Conservation (phyloP, 805 yeast species). For the Metschnikowia dekortorum region DNA sequence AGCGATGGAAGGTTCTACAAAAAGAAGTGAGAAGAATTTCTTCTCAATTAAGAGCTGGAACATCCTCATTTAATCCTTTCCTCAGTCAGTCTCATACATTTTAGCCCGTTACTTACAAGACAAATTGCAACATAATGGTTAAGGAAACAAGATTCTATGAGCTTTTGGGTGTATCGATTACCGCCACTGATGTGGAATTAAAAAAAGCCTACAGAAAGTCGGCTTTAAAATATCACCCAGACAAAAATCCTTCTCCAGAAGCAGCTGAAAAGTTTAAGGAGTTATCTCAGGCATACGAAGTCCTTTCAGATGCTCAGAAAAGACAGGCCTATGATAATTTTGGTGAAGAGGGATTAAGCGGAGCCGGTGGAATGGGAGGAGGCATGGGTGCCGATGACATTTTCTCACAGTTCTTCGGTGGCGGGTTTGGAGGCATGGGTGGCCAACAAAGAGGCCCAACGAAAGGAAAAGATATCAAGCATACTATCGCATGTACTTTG, state of each 20-base stretch:
- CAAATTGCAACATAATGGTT: constrained; percentile 46
- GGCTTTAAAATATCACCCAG: constrained; percentile 80
- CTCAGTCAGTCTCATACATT: neutral
- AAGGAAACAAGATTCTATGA: constrained; percentile 78
- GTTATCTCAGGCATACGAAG: constrained; percentile 80
- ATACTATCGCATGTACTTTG: constrained; percentile 75
- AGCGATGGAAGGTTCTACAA: constrained; percentile 18
- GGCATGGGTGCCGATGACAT: constrained; percentile 65
- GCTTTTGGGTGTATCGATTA: constrained; percentile 63
- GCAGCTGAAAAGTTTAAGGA: constrained; percentile 96
- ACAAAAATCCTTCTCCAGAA: constrained; percentile 61
- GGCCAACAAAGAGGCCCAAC: constrained; percentile 78
- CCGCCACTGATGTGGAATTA: constrained; percentile 65
- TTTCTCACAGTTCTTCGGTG: constrained; percentile 78
- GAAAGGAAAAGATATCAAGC: constrained; percentile 88
- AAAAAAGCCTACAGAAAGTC: constrained; percentile 80
- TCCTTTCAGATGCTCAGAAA: constrained; percentile 82
- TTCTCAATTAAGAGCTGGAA: constrained; percentile 8
- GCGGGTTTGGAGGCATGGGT: constrained; percentile 51
- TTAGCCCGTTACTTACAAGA: neutral
- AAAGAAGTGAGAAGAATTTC: constrained; percentile 14
- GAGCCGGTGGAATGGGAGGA: constrained; percentile 36
- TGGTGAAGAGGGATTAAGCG: constrained; percentile 89
- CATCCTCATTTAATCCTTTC: neutral
- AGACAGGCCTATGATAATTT: constrained; percentile 83